phyloP scores from a whole-genome alignment of 129 eudicot genomes.

The Artemisia argyi region DNA sequence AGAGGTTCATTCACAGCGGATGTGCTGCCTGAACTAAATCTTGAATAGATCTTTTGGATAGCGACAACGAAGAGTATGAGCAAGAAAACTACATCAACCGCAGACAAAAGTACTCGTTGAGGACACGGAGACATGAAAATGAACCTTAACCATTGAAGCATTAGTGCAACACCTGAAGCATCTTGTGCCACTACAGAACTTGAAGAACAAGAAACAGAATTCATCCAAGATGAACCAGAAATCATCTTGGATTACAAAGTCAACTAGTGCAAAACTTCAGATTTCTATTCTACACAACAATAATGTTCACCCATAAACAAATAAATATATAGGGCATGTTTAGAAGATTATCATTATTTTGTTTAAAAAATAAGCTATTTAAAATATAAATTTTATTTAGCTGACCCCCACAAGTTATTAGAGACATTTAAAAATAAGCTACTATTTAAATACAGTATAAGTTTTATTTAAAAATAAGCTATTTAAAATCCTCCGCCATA shows the following conservation, averaged over 20 bases:
- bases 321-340: not conserved
- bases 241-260: conserved; percentile 28
- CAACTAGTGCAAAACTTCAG: not conserved
- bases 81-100: conserved; percentile 63
- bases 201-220: conserved; percentile 67
- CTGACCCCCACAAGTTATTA: too few species aligned
- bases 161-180: conserved; percentile 31
- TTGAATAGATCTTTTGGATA: conserved; percentile 42
- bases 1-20: conserved; percentile 43
- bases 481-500: too few species aligned
- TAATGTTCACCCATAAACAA: not conserved
- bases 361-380: too few species aligned
- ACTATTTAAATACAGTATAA: too few species aligned
- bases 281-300: not conserved
- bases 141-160: conserved; percentile 59
- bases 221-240: conserved; percentile 50
- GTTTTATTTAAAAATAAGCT: too few species aligned
- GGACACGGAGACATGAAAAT: conserved; percentile 77
- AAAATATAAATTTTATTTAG: too few species aligned
- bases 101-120: conserved; percentile 58
- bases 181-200: conserved; percentile 34
- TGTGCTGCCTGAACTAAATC: conserved; percentile 8
- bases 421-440: too few species aligned
- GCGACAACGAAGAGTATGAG: conserved; percentile 42
- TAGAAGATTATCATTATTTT: too few species aligned